Evolutionary conservation across 495 filamentous ascomycete genomes (phyloP).

Genomic region (Paragyromitra xinjiangensis): DNA sequence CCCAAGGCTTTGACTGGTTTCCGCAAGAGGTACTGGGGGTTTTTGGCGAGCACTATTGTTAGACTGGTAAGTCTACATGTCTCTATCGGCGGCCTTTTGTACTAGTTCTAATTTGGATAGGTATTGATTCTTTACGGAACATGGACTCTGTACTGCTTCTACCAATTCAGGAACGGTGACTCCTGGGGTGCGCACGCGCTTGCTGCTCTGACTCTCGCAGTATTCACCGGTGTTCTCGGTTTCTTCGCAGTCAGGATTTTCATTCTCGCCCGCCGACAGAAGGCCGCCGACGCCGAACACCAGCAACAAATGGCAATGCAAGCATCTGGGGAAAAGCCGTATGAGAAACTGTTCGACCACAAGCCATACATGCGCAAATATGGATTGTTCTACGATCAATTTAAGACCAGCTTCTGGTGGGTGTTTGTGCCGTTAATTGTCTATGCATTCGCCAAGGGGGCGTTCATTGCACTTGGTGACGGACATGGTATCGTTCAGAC

Average conservation of each 20-base stretch:
- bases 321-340: slow-evolving; percentile 57
- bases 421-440: slow-evolving; percentile 89
- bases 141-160: slow-evolving; percentile 96
- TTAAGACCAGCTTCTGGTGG: slow-evolving; percentile 95
- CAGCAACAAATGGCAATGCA: slow-evolving; percentile 33
- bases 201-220: slow-evolving; percentile 78
- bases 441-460: slow-evolving; percentile 92
- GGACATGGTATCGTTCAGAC: slow-evolving; percentile 86
- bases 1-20: slow-evolving; percentile 82
- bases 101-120: slow-evolving; percentile 44
- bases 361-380: slow-evolving; percentile 94
- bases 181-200: slow-evolving; percentile 93
- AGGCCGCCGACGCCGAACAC: slow-evolving; percentile 65
- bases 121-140: slow-evolving; percentile 92
- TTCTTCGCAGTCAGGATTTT: slow-evolving; percentile 88
- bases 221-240: slow-evolving; percentile 79
- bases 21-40: slow-evolving; percentile 94
- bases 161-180: slow-evolving; percentile 91
- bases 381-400: slow-evolving; percentile 95
- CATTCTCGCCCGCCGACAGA: slow-evolving; percentile 75
- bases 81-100: neutral
- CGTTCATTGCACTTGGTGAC: slow-evolving; percentile 83
- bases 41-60: slow-evolving; percentile 86
- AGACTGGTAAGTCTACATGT: slow-evolving; percentile 64
- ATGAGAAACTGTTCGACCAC: slow-evolving; percentile 75